A percentile compares a stretch with the other conserved stretches of the same genome.
Conservation (phyloP, 129 eudicot species). For the Centella asiatica region DNA sequence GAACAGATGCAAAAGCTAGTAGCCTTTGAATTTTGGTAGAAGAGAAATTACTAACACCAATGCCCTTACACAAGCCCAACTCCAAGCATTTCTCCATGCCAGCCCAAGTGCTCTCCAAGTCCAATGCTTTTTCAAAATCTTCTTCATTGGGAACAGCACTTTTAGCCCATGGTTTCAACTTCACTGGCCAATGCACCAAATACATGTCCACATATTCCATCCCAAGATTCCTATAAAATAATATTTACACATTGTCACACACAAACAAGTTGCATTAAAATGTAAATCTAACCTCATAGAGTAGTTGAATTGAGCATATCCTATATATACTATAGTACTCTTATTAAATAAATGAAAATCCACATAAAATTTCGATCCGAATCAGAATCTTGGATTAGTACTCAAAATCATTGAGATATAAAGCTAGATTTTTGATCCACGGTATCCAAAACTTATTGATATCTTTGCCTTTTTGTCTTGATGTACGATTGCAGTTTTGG, state of each 20-base stretch:
- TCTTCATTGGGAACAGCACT: conserved; percentile 42
- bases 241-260: neutral
- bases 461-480: neutral
- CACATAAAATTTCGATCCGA: neutral
- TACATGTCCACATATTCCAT: conserved; percentile 61
- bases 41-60: conserved; percentile 63
- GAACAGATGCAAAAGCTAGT: conserved; percentile 29
- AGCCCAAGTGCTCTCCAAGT: conserved; percentile 42
- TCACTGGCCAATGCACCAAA: conserved; percentile 64
- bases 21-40: conserved; percentile 33
- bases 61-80: conserved; percentile 45
- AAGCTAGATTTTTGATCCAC: conserved; percentile 12
- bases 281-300: too few species aligned
- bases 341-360: too few species aligned
- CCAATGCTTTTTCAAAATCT: conserved; percentile 42
- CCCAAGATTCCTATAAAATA: conserved; percentile 31
- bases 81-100: conserved; percentile 54
- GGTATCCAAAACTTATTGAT: neutral
- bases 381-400: neutral
- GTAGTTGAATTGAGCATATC: neutral
- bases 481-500: conserved; percentile 2
- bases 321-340: too few species aligned
- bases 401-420: neutral
- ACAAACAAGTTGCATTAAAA: too few species aligned
- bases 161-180: conserved; percentile 35